A percentile compares a stretch with the other conserved stretches of the same genome.
Evolutionary conservation across 164 flowering plant genomes (phyloP).

Genomic region (Macadamia tetraphylla): DNA sequence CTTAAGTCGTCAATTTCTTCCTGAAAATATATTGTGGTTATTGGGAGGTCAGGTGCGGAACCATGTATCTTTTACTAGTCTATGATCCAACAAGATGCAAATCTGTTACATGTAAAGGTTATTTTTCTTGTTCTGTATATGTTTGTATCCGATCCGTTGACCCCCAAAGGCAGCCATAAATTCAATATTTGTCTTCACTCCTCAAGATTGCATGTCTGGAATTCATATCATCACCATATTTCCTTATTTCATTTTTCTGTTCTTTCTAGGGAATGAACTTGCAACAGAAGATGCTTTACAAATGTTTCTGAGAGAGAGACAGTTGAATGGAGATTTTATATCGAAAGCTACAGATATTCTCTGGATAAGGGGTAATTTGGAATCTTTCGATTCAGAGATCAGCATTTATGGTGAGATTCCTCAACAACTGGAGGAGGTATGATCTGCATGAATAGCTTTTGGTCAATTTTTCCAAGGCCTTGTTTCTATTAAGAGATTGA

Average conservation of each 20-base stretch:
- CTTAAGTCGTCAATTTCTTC: too few relatives aligned
- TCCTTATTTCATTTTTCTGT: not conserved
- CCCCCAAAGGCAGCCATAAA: not conserved
- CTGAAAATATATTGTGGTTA: too few relatives aligned
- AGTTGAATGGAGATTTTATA: conserved; percentile 65
- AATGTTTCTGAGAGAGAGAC: conserved; percentile 61
- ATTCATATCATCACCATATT: not conserved
- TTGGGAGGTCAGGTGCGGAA: too few relatives aligned
- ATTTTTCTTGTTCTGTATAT: not conserved
- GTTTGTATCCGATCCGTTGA: not conserved
- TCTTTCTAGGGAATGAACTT: conserved; percentile 30
- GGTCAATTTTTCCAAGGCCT: too few relatives aligned
- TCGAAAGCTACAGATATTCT: conserved; percentile 60
- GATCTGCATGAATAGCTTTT: not conserved
- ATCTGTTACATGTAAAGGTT: too few relatives aligned
- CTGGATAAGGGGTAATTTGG: conserved; percentile 36
- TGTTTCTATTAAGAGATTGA: too few relatives aligned
- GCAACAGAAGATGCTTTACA: conserved; percentile 54
- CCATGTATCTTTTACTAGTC: too few relatives aligned
- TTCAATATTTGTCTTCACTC: too few relatives aligned
- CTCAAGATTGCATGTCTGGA: not conserved
- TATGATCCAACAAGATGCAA: too few relatives aligned
- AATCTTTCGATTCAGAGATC: conserved; percentile 23
- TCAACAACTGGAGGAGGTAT: conserved; percentile 37
- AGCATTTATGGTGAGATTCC: conserved; percentile 10